Base-by-base conservation (phyloP, 495 filamentous ascomycete genomes). In the Aspergillus panamensis region DNA sequence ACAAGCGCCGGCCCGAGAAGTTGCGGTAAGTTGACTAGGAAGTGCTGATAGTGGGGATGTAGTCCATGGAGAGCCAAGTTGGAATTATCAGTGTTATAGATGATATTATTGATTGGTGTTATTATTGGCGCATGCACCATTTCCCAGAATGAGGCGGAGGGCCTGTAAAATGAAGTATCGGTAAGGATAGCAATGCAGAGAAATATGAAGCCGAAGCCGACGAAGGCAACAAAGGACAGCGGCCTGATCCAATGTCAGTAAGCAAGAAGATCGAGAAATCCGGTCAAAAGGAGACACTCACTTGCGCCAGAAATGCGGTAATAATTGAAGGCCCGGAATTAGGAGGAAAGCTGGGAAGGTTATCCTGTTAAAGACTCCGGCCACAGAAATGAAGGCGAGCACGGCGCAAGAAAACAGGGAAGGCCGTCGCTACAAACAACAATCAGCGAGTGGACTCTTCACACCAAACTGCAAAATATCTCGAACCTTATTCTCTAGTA, bases 331-430 rank as follows among this genome's bases (percentile, higher is more conserved):
- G 10, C 84, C 86, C 17, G 95, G 92, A 55, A 96, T 76, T 25
- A 96, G 60, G 50, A 97, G 70, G 59, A 92, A 98, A 13, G 92
- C 93, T 52, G 93, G 94, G 67, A 97, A 97, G 5, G 94, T 98
- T 68, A 97, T 95, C 39, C 94, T 84, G 70, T 96, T 98, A 74
- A 97, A 98, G 55, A 90, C 77, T 39, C 94, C 93, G 47, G 91
- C 87, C 35, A 96, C 87, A 21, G 85, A 79, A 37, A 96, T 80
- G 49, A 94, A 84, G 19, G 89, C 90, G 9, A 98, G 81, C 12
- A 92, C 78, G 12, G 81, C 80, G 49, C 85, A 89, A 16, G 91
- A 84, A 60, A 91, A 80, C 57, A 89, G 74, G 39, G 89, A 90
- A 20, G 89, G 86, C 55, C 79, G 83, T 68, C 91, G 80, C 86